phyloP scores from a whole-genome alignment of 2,329 filamentous ascomycete genomes.

The Penicillium rolfsii region DNA sequence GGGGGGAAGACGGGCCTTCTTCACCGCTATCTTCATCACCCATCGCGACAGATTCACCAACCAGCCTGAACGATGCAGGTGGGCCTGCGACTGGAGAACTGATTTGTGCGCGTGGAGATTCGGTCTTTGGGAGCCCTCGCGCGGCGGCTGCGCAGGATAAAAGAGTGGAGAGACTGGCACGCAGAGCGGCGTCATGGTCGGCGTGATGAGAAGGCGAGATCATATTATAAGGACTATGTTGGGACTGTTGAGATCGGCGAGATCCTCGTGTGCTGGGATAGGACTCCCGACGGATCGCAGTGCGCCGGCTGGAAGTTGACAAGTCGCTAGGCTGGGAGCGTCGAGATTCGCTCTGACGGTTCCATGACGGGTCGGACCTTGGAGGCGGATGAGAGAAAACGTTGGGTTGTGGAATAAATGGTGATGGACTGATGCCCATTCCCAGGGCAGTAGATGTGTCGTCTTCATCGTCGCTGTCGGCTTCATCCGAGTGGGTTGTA shows the following conservation, averaged over 20 bases:
- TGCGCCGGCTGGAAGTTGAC: slow-evolving; percentile 40
- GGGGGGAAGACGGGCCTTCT: slow-evolving; percentile 22
- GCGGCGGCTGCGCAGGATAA: slow-evolving; percentile 94
- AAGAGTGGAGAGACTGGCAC: slow-evolving; percentile 90
- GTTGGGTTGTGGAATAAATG: slow-evolving; percentile 86
- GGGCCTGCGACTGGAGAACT: slow-evolving; percentile 41
- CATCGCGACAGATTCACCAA: slow-evolving; percentile 63
- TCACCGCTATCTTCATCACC: slow-evolving; percentile 43
- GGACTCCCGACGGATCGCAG: slow-evolving; percentile 45
- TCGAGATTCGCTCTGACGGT: slow-evolving; percentile 49
- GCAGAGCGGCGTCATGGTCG: slow-evolving; percentile 89
- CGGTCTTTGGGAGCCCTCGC: slow-evolving; percentile 71
- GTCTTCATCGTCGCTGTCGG: slow-evolving; percentile 62
- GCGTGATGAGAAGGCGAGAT: slow-evolving; percentile 76
- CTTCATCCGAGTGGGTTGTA: slow-evolving; percentile 31
- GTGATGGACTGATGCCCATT: slow-evolving; percentile 55
- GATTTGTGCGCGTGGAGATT: slow-evolving; percentile 33
- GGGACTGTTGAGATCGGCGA: slow-evolving; percentile 42
- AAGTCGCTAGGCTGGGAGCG: slow-evolving; percentile 55
- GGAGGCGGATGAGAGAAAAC: slow-evolving; percentile 83
- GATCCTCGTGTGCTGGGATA: slow-evolving; percentile 37
- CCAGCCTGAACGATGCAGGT: slow-evolving; percentile 59
- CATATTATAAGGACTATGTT: slow-evolving; percentile 66
- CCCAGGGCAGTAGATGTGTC: slow-evolving; percentile 85
- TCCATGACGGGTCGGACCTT: slow-evolving; percentile 49